A percentile compares a stretch with the other conserved stretches of the same genome.
Conservation (phyloP, 768 basidiomycete species). For the Kwoniella bestiolae region DNA sequence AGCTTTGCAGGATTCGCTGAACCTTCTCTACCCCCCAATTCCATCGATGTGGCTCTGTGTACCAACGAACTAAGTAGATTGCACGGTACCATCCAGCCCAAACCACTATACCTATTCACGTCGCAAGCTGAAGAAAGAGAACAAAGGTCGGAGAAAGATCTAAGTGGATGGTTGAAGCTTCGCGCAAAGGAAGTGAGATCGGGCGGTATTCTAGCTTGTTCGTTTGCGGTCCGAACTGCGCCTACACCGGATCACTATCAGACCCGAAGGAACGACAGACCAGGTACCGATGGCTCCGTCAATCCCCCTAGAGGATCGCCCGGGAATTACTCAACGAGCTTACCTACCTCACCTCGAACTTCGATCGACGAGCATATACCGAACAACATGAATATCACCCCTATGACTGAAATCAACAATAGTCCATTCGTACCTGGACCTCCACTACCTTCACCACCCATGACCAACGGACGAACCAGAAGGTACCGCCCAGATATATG, state of each 20-base stretch:
- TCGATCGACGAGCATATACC: constrained; percentile 7
- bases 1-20: constrained; percentile 29
- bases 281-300: not conserved
- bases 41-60: constrained; percentile 30
- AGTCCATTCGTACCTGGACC: constrained; percentile 1
- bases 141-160: constrained; percentile 24
- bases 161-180: constrained; percentile 30
- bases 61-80: constrained; percentile 26
- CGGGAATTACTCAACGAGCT: constrained; percentile 13
- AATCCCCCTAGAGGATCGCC: constrained; percentile 13
- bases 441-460: constrained; percentile 19
- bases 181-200: constrained; percentile 30
- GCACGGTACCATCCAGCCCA: constrained; percentile 14
- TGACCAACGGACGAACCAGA: constrained; percentile 11
- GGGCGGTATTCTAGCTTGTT: constrained; percentile 30
- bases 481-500: constrained; percentile 29
- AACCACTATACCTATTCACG: constrained; percentile 4
- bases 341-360: constrained; percentile 17
- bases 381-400: constrained; percentile 8
- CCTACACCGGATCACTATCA: not conserved
- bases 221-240: constrained; percentile 24
- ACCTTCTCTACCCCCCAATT: constrained; percentile 21
- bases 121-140: constrained; percentile 27
- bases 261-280: not conserved
- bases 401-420: constrained; percentile 18